These are phyloP conservation scores for Cucumis melo DNA, from an alignment of 306 rosid species.

Conservation along the genomic window DNA sequence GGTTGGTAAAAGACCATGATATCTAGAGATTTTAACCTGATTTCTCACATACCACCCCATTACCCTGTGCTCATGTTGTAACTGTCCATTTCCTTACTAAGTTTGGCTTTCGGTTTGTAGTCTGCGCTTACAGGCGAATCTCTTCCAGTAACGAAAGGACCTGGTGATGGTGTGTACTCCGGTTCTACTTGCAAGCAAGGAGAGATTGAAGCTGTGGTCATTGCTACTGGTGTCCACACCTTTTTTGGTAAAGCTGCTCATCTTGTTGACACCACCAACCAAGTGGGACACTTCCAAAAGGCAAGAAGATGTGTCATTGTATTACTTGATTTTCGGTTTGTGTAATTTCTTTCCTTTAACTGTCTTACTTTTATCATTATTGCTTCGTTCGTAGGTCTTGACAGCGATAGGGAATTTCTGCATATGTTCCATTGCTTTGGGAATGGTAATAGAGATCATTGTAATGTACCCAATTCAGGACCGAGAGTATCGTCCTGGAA, in stretches of 20 bases:
- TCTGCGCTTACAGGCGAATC: conserved; percentile 98
- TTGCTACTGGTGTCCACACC: conserved; percentile 96
- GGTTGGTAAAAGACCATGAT: conserved; percentile 20
- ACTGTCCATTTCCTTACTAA: not conserved
- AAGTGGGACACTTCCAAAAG: conserved; percentile 98
- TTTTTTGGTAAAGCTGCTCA: conserved; percentile 99
- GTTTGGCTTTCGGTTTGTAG: conserved; percentile 33
- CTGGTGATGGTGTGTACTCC: conserved; percentile 97
- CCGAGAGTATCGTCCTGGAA: conserved; percentile 78
- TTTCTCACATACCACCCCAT: not conserved
- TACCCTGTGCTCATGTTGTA: not conserved
- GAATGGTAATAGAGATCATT: conserved; percentile 80
- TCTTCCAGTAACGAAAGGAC: conserved; percentile 89
- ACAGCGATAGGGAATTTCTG: conserved; percentile 98
- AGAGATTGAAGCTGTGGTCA: conserved; percentile 94
- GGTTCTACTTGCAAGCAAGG: conserved; percentile 99
- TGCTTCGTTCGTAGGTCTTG: conserved; percentile 47
- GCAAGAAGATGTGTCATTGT: conserved; percentile 20
- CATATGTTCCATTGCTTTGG: conserved; percentile 90
- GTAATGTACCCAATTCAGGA: conserved; percentile 99
- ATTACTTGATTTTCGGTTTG: not conserved
- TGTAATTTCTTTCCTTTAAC: not conserved
- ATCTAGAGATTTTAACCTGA: not conserved
- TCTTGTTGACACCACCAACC: conserved; percentile 90
- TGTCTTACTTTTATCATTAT: not conserved